Conservation (phyloP, 768 basidiomycete species). For the Auricularia cornea region DNA sequence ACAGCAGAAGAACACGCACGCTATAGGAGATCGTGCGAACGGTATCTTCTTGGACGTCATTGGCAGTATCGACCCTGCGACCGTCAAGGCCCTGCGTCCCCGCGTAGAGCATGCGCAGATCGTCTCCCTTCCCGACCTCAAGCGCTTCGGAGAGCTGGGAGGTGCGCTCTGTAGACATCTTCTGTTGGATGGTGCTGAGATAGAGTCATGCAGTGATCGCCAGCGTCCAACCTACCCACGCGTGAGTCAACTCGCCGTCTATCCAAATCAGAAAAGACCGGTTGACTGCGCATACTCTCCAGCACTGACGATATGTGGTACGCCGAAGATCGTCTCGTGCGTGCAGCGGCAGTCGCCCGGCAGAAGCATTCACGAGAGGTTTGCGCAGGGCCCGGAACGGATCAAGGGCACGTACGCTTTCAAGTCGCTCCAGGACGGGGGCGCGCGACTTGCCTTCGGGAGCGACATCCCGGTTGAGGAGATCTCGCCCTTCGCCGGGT, state of each 20-base stretch:
- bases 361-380: not conserved
- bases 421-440: slow-evolving; percentile 60
- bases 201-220: slow-evolving; percentile 56
- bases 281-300: too few relatives aligned
- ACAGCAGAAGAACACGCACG: slow-evolving; percentile 59
- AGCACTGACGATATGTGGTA: slow-evolving; percentile 91
- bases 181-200: not conserved
- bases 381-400: slow-evolving; percentile 62
- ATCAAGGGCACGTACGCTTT: slow-evolving; percentile 92
- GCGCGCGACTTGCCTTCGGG: slow-evolving; percentile 26
- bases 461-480: slow-evolving; percentile 93
- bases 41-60: slow-evolving; percentile 76
- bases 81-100: slow-evolving; percentile 58
- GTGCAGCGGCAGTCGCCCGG: slow-evolving; percentile 10
- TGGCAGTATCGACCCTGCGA: slow-evolving; percentile 52
- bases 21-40: slow-evolving; percentile 86
- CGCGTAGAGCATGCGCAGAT: slow-evolving; percentile 94
- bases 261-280: too few relatives aligned
- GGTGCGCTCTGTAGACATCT: slow-evolving; percentile 31
- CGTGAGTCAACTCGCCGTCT: slow-evolving; percentile 35
- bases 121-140: slow-evolving; percentile 59
- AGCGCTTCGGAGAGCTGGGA: slow-evolving; percentile 61
- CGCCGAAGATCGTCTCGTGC: slow-evolving; percentile 70
- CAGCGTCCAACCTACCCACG: slow-evolving; percentile 91
- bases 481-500: slow-evolving; percentile 81